Base-by-base conservation (phyloP, 148 eudicot genomes). In the Silene uniflora region DNA sequence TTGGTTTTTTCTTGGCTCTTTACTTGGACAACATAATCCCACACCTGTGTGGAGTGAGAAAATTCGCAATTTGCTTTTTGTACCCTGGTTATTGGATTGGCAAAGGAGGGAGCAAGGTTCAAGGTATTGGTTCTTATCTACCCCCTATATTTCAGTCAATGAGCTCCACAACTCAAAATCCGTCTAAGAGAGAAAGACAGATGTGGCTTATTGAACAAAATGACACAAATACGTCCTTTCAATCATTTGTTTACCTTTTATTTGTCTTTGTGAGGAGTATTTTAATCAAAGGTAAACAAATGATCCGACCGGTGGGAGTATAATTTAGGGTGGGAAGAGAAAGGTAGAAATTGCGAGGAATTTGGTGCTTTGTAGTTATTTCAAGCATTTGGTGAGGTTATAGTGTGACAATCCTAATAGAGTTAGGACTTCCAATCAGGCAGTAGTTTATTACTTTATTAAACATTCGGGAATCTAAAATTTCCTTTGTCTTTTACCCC, bases 11-110 rank as follows among this genome's bases (percentile, higher is more conserved):
- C n/a, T 82, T 95, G 85, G 97, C 98, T 65, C 85, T 95, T 71
- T 95, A 95, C 88, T 89, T 95, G 17, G 97, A 92, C 84, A 92
- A 95, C 77, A 88, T 92, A 70, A 67, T 92, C 44, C 92, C 97
- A 25, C 89, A 91, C 81, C 76, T 89, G 52, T 84, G 86, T 80
- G 97, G 98, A 75, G 93, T 92, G 69, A 86, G 97, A 72, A 95
- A 95, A 77, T 82, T 93, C 9, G 39, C 79, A 27, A 74, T 87
- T 73, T 95, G 92, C 84, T 92, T 90, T 76, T 52, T 95, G 75
- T 88, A 79, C 74, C 97, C 97, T 66, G 88, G 92, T 29, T 95
- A 95, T 74, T 95, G 97, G 97, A 85, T 87, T 5, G 94, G 97
- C 67, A 92, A 79, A 79, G 91, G 89, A 69, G 96, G 90, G 82